Percentiles rank a stretch among this genome's conserved stretches.
Evolutionary conservation across 495 filamentous ascomycete species (phyloP).

Genomic region (Aspergillus ostianus): DNA sequence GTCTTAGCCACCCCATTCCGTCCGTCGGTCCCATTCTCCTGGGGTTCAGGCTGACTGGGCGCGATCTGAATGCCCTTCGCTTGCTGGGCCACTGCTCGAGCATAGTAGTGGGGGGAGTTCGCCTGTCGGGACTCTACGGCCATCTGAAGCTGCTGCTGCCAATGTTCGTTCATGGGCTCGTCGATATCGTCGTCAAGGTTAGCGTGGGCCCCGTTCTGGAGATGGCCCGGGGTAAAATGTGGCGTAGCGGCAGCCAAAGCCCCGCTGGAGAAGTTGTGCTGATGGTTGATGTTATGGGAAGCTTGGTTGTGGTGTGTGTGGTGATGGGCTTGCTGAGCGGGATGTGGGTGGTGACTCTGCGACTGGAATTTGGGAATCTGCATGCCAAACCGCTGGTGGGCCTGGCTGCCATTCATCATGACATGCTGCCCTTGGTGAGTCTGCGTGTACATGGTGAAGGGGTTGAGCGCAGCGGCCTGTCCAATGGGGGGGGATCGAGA

Average conservation of each 20-base stretch:
- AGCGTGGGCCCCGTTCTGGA: conserved; percentile 71
- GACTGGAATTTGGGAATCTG: conserved; percentile 71
- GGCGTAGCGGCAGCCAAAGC: conserved; percentile 71
- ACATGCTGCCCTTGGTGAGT: conserved; percentile 79
- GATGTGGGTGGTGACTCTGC: conserved; percentile 68
- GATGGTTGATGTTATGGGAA: conserved; percentile 64
- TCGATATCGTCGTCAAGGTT: conserved; percentile 56
- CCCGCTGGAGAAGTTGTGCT: conserved; percentile 77
- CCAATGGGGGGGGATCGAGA: conserved; percentile 66
- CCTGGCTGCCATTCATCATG: conserved; percentile 65
- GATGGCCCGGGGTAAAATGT: conserved; percentile 66
- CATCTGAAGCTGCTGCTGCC: conserved; percentile 81
- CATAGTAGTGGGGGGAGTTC: conserved; percentile 64
- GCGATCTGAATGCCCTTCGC: conserved; percentile 59
- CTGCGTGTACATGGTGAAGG: conserved; percentile 80
- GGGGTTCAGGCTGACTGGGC: conserved; percentile 55
- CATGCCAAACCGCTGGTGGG: conserved; percentile 62
- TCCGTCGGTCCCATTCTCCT: conserved; percentile 60
- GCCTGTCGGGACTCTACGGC: conserved; percentile 68
- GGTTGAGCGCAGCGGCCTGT: conserved; percentile 61
- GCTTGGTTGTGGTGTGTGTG: conserved; percentile 71
- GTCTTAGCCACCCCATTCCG: conserved; percentile 57
- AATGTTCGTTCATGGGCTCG: conserved; percentile 74
- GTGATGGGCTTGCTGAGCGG: conserved; percentile 73
- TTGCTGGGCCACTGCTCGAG: conserved; percentile 55